Percentiles rank a stretch among this genome's conserved stretches.
phyloP scores from a whole-genome alignment of 1,284 basidiomycete genomes.

The Ustilago sp. region DNA sequence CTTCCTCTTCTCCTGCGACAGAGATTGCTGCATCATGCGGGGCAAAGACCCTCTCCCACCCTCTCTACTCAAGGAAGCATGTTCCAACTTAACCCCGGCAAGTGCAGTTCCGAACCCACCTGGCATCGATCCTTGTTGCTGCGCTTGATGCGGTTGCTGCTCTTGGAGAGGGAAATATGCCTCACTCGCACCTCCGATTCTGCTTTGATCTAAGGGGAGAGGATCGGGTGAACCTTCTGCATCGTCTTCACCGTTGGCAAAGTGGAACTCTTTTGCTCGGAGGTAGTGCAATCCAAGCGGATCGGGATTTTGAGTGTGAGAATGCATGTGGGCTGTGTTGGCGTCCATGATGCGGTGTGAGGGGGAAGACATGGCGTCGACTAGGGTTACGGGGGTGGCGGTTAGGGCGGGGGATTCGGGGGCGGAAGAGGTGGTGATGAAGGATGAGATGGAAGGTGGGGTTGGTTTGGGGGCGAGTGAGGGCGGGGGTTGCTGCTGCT shows the following conservation, averaged over 20 bases:
- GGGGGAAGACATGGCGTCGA: slow-evolving; percentile 33
- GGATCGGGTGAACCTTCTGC: slow-evolving; percentile 29
- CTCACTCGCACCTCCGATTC: background rate
- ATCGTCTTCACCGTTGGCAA: slow-evolving; percentile 29
- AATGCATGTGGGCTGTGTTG: slow-evolving; percentile 3
- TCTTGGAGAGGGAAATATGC: slow-evolving; percentile 7
- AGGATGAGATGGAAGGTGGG: background rate
- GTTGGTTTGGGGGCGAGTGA: background rate
- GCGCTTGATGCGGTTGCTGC: background rate
- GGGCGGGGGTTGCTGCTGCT: background rate
- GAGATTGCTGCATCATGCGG: background rate
- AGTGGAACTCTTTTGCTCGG: background rate
- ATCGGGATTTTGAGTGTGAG: background rate
- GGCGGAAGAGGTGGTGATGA: background rate
- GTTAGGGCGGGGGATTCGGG: slow-evolving; percentile 13
- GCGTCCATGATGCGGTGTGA: slow-evolving; percentile 16
- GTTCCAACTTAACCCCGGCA: background rate
- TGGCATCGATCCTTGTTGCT: slow-evolving; percentile 1
- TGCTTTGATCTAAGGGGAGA: background rate
- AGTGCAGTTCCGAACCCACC: slow-evolving; percentile 7
- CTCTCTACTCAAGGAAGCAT: background rate
- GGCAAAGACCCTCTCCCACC: background rate
- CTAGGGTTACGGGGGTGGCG: slow-evolving; percentile 15
- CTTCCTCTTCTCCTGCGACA: background rate
- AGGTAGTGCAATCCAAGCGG: slow-evolving; percentile 7